Evolutionary conservation across 495 filamentous ascomycete genomes (phyloP).

Genomic region (Ramalina intermedia): DNA sequence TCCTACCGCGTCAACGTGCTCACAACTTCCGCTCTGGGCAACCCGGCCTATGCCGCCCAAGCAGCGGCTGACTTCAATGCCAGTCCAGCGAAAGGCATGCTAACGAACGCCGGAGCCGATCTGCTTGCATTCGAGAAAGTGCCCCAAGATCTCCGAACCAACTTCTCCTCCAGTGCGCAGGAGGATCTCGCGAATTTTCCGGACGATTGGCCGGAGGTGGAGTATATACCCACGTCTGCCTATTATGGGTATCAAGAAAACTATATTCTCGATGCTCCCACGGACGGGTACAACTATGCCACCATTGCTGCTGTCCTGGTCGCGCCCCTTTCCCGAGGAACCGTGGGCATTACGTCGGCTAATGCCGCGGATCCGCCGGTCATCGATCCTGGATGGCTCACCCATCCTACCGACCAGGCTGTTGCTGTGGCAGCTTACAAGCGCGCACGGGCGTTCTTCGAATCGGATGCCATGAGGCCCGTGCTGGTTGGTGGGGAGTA

Average conservation of each 20-base stretch:
- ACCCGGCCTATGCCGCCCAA: not conserved
- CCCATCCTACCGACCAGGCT: conserved; percentile 17
- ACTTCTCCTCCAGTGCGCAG: conserved; percentile 15
- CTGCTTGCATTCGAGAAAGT: conserved; percentile 36
- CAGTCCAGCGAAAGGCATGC: conserved; percentile 16
- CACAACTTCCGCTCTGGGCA: conserved; percentile 1
- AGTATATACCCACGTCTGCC: conserved; percentile 26
- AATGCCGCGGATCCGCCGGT: not conserved
- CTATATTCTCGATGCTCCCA: conserved; percentile 11
- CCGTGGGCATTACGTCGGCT: conserved; percentile 9
- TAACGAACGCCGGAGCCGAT: conserved; percentile 22
- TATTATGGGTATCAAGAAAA: conserved; percentile 9
- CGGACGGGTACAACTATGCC: conserved; percentile 22
- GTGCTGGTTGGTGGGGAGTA: too few relatives aligned
- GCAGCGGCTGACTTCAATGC: not conserved
- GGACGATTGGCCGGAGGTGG: conserved; percentile 45
- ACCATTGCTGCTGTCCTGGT: conserved; percentile 28
- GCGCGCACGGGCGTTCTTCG: conserved; percentile 34
- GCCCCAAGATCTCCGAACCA: conserved; percentile 18
- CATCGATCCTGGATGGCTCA: conserved; percentile 33
- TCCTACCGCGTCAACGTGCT: conserved; percentile 16
- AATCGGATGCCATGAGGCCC: too few relatives aligned
- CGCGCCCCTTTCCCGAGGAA: conserved; percentile 39
- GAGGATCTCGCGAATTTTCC: conserved; percentile 26
- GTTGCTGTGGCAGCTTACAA: conserved; percentile 40